A percentile compares a stretch with the other conserved stretches of the same genome.
Conservation (phyloP, 2,329 filamentous ascomycete species). For the Aspergillus jensenii region DNA sequence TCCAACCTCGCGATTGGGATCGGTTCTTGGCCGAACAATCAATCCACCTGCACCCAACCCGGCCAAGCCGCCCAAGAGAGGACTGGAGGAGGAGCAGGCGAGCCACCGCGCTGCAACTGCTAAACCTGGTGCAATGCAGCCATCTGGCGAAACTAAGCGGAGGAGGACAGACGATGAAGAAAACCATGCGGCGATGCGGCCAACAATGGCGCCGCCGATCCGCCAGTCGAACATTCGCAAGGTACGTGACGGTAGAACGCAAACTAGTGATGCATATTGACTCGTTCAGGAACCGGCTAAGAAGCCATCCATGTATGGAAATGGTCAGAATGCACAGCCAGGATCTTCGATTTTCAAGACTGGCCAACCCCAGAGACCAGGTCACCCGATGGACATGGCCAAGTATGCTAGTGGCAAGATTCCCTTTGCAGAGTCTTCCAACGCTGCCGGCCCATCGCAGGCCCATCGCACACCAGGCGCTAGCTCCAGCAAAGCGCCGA, state of each 20-base stretch:
- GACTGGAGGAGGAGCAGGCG: constrained; percentile 61
- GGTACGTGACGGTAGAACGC: not conserved
- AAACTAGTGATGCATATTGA: not conserved
- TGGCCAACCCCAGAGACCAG: constrained; percentile 59
- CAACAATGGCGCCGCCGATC: constrained; percentile 79
- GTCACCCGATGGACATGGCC: constrained; percentile 77
- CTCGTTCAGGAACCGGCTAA: constrained; percentile 32
- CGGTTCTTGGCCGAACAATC: constrained; percentile 54
- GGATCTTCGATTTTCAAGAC: constrained; percentile 38
- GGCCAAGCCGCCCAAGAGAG: constrained; percentile 73
- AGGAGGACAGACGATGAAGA: constrained; percentile 74
- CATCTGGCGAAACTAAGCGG: constrained; percentile 74
- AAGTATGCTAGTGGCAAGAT: constrained; percentile 87
- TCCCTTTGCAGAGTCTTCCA: constrained; percentile 74
- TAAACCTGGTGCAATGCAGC: constrained; percentile 52
- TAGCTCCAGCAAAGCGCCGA: constrained; percentile 39
- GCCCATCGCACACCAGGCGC: constrained; percentile 68
- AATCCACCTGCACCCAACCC: constrained; percentile 64
- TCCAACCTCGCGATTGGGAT: constrained; percentile 49
- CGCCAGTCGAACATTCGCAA: constrained; percentile 75
- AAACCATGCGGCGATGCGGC: constrained; percentile 59
- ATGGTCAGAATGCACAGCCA: constrained; percentile 34
- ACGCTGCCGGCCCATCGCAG: constrained; percentile 46
- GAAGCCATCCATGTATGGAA: constrained; percentile 43
- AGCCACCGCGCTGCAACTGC: constrained; percentile 42